A percentile compares a stretch with the other conserved stretches of the same genome.
Evolutionary conservation across 179 eudicot genomes (phyloP).

Genomic region (Silene coronaria): DNA sequence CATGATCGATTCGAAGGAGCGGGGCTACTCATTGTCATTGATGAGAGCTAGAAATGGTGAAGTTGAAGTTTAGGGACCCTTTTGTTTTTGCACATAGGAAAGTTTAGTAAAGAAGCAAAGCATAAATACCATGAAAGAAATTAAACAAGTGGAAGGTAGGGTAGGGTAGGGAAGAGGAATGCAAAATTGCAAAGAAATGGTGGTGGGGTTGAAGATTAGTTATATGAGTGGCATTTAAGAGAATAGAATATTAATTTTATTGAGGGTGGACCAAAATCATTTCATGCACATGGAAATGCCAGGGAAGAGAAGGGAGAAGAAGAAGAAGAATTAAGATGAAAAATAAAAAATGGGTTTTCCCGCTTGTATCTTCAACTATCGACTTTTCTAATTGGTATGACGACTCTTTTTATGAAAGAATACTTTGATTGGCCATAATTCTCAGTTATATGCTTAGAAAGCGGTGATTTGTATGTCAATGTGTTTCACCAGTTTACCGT

Average conservation of each 20-base stretch:
- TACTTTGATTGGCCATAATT: no score
- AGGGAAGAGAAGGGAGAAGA: constrained; percentile 9
- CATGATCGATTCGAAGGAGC: constrained; percentile 33
- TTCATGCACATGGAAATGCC: constrained; percentile 40
- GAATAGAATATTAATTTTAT: constrained; percentile 25
- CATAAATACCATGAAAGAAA: constrained; percentile 24
- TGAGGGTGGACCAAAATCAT: constrained; percentile 36
- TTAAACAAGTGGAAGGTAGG: not conserved
- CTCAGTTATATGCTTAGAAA: no score
- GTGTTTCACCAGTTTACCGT: no score
- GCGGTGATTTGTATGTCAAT: no score
- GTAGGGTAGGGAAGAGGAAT: not conserved
- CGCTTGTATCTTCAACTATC: no score
- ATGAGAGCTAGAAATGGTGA: constrained; percentile 8
- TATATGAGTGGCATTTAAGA: constrained; percentile 27
- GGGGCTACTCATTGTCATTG: constrained; percentile 29
- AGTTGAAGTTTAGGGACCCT: not conserved
- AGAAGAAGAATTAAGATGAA: not conserved
- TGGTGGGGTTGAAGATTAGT: constrained; percentile 32
- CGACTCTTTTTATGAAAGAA: no score
- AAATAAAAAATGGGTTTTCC: not conserved
- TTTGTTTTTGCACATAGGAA: constrained; percentile 6
- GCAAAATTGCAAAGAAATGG: constrained; percentile 16
- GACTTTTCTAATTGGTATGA: no score
- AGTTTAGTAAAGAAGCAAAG: constrained; percentile 16